These are phyloP conservation scores for Alisma plantagoaquatica DNA, from an alignment of 106 monocot species.

Conservation along the genomic window DNA sequence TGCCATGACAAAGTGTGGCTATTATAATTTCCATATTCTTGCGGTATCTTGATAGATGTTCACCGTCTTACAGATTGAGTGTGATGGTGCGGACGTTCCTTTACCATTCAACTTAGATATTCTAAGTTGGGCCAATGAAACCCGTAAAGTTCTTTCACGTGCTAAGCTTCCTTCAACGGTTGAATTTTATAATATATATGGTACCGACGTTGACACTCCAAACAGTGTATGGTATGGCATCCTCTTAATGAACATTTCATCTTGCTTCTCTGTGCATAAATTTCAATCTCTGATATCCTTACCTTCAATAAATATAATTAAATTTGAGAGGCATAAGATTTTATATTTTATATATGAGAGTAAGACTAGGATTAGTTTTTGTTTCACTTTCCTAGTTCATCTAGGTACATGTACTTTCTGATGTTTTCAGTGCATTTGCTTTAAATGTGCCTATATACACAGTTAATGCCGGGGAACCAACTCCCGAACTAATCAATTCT, in stretches of 20 bases:
- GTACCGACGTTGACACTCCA: conserved; percentile 62
- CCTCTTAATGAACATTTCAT: conserved; percentile 1
- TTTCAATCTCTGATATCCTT: no score
- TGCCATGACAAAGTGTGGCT: no score
- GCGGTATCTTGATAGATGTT: no score
- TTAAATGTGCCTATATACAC: no score
- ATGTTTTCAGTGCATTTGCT: no score
- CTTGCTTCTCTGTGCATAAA: neutral
- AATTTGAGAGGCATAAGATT: no score
- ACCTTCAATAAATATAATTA: no score
- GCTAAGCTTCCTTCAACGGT: conserved; percentile 76
- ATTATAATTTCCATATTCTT: no score
- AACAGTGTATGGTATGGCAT: conserved; percentile 77
- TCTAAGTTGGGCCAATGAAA: conserved; percentile 83
- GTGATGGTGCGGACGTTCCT: conserved; percentile 52
- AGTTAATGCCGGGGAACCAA: no score
- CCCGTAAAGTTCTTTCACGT: conserved; percentile 53
- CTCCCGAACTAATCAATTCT: no score
- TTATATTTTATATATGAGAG: no score
- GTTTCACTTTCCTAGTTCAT: neutral
- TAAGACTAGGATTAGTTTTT: neutral
- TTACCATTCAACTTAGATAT: conserved; percentile 80
- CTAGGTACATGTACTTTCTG: no score
- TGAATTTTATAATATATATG: conserved; percentile 93
- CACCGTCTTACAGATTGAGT: conserved; percentile 62